Evolutionary conservation across 2,329 filamentous ascomycete species (phyloP), one percentile per base, ranked within the genome.

Genomic region (Fusarium pseudoanthophilum): DNA sequence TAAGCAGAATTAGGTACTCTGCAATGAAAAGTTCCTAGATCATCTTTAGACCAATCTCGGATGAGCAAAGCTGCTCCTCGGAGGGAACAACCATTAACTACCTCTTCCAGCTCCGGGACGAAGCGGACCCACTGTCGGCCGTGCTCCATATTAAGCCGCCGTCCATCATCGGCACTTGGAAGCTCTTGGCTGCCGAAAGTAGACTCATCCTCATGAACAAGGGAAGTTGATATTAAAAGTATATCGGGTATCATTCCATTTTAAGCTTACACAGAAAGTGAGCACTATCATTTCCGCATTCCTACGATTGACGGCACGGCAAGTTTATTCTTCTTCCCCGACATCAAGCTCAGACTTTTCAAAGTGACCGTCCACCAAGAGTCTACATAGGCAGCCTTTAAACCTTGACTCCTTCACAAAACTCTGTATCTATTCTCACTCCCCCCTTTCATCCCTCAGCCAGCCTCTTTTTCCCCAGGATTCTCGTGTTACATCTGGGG

Each of bases 341-440:
- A 39, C 48, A 26, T 42, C 39, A 62, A 48, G 37, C 60, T n/a
- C 15, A 51, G 14, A 11, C 21, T 20, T 15, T 34, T 5, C 34
- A 69, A 39, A 52, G 40, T 30, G 46, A 46, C 24, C 48, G 24
- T 61, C 56, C 53, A 60, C 39, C 39, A 37, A 65, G 15, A 65
- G 15, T 32, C 21, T 21, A 36, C 34, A 21, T 43, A 56, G 14
- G 32, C 32, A 34, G 32, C 32, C 32, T 34, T 14, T 34, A 14
- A 39, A n/a, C 56, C 43, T 62, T 55, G 21, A 45, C 34, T 37
- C 45, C 18, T 49, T 49, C 28, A 40, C 52, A 34, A 53, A 28
- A 32, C 20, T n/a, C 26, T 20, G 24, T 16, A 56, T 57, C 34
- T 69, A 72, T 40, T 14, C 46, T 55, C 69, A 72, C 69, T 28